Base-by-base conservation (phyloP, 225 moss, liverwort and hornwort genomes). In the Antitrichia curtipendula region DNA sequence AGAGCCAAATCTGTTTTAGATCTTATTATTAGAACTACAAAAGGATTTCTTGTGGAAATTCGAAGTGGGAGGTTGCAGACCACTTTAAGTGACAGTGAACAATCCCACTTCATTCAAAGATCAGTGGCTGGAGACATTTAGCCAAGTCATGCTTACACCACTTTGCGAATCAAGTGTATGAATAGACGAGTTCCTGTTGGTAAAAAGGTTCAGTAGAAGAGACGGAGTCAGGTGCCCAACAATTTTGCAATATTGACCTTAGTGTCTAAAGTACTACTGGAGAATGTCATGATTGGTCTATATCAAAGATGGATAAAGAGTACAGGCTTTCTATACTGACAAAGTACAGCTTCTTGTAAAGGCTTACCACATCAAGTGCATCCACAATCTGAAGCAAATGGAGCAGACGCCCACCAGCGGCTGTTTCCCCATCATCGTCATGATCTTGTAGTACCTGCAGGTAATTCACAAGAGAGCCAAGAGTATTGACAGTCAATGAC, bases 371-470 rank as follows among this genome's bases (percentile, higher is more conserved):
- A 89, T 93, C 84, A 41, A 92, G 85, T 53, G 92, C 91, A 82
- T 91, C 86, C 86, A 94, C 94, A 84, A 97, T 93, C 82, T 97
- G 95, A 64, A 97, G 90, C 71, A 97, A 93, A 90, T 97, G 97
- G 74, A 97, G 92, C 65, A 97, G 91, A 75, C 97, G 95, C 71
- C 95, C 96, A 84, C 97, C 96, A 83, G 96, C 97, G 73, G 96
- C 96, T 70, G 91, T 94, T 87, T 97, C 97, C 56, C 97, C 96
- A 90, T 96, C 97, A 90, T 97, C 96, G n/a, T 97, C 96, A 90
- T 93, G 94, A 79, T 97, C 96, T 82, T 96, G 95, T 54, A 96
- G 80, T 40, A 95, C 91, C 93, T 92, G 90, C 87, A 81, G 88
- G 65, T 84, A 86, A 87, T 82, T 36, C 83, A 38, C 69, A 80